Percentiles rank a stretch among this genome's conserved stretches.
These are phyloP conservation scores for Xylariomycetidae sp. DNA, from an alignment of 2,329 filamentous ascomycete species.

Conservation along the genomic window DNA sequence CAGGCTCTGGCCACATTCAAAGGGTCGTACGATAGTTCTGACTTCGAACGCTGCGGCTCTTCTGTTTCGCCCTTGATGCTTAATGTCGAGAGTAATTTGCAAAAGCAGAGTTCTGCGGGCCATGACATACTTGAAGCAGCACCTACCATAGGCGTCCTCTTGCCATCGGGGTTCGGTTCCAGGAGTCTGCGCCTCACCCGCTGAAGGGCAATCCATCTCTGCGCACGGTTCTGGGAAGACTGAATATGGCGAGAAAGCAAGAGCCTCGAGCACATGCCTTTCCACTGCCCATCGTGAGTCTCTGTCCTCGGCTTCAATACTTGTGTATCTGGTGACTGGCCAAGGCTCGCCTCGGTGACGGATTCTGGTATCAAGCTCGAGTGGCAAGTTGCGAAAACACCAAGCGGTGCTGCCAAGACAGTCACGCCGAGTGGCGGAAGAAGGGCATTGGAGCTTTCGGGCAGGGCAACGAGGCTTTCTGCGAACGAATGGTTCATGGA, in stretches of 20 bases:
- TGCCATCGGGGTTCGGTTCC: slow-evolving; percentile 37
- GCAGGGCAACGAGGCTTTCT: slow-evolving; percentile 40
- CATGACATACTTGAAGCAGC: slow-evolving; percentile 41
- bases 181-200: slow-evolving; percentile 38
- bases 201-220: slow-evolving; percentile 45
- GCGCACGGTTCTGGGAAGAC: slow-evolving; percentile 32
- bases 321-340: slow-evolving; percentile 49
- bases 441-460: slow-evolving; percentile 35
- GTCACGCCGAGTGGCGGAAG: slow-evolving; percentile 35
- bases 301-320: slow-evolving; percentile 36
- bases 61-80: slow-evolving; percentile 33
- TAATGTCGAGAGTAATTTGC: slow-evolving; percentile 38
- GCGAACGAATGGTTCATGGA: slow-evolving; percentile 42
- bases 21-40: slow-evolving; percentile 42
- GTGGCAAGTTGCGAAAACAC: slow-evolving; percentile 39
- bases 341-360: slow-evolving; percentile 31
- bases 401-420: slow-evolving; percentile 50
- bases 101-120: slow-evolving; percentile 49
- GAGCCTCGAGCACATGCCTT: slow-evolving; percentile 42
- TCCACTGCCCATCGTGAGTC: slow-evolving; percentile 40
- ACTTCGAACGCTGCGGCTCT: slow-evolving; percentile 30
- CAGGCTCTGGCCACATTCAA: slow-evolving; percentile 42
- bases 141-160: slow-evolving; percentile 30
- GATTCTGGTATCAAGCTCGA: slow-evolving; percentile 29
- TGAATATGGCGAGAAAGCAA: slow-evolving; percentile 46